These are phyloP conservation scores for Populus hybrid DNA, from an alignment of 441 rosid genomes.

Conservation along the genomic window DNA sequence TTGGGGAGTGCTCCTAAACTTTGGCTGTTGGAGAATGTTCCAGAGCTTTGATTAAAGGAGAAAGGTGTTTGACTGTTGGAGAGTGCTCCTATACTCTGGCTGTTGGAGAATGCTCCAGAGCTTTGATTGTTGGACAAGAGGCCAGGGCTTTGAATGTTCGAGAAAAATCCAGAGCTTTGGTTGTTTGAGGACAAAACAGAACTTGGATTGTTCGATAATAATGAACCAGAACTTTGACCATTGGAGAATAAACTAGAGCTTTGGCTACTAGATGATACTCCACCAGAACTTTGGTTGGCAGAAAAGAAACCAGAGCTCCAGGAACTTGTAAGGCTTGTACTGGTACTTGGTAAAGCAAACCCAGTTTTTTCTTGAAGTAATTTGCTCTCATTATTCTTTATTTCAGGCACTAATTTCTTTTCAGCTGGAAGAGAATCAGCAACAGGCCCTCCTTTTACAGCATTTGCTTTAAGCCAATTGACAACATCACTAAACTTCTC, in stretches of 20 bases:
- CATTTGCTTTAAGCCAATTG: constrained; percentile 75
- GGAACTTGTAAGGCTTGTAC: constrained; percentile 34
- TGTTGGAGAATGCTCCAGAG: constrained; percentile 15
- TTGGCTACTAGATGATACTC: constrained; percentile 19
- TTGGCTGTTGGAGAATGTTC: constrained; percentile 15
- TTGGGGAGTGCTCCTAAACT: constrained; percentile 21
- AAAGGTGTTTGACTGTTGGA: not conserved
- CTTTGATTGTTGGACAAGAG: constrained; percentile 17
- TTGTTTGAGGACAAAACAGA: constrained; percentile 21
- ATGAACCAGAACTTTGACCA: constrained; percentile 25
- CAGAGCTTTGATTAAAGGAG: constrained; percentile 18
- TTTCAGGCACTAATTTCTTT: constrained; percentile 42
- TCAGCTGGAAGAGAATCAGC: constrained; percentile 39
- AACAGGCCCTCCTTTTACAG: constrained; percentile 44
- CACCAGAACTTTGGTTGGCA: constrained; percentile 24
- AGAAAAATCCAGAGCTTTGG: constrained; percentile 15
- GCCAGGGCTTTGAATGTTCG: constrained; percentile 12
- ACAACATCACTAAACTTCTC: constrained; percentile 87
- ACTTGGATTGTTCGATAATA: constrained; percentile 17
- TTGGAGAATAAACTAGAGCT: not conserved
- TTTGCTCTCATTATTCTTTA: constrained; percentile 40
- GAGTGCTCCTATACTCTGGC: not conserved
- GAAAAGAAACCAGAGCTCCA: constrained; percentile 37
- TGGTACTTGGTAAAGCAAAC: constrained; percentile 31
- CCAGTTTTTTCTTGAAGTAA: constrained; percentile 37